These are phyloP conservation scores for Didymosphaeria variabile DNA, from an alignment of 2,329 filamentous ascomycete genomes.

Conservation along the genomic window DNA sequence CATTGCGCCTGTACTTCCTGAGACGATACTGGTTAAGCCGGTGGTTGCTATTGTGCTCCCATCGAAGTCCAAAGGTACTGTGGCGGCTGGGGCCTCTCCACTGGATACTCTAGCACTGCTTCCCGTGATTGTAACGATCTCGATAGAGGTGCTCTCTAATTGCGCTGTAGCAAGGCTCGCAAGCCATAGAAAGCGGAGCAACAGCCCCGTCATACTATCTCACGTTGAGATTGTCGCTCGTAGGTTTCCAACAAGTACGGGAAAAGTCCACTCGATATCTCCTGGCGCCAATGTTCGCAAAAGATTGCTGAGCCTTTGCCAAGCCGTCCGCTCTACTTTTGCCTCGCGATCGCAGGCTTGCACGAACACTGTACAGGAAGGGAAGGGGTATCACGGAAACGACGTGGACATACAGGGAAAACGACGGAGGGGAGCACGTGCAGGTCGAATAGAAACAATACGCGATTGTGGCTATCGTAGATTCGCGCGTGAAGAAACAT, in stretches of 20 bases:
- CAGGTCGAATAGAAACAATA: not conserved
- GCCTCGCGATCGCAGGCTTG: too few species aligned
- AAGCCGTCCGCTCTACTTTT: not conserved
- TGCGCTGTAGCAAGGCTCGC: constrained; percentile 35
- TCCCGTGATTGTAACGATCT: constrained; percentile 38
- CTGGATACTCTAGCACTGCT: constrained; percentile 25
- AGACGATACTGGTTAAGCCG: constrained; percentile 18
- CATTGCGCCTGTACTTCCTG: constrained; percentile 25
- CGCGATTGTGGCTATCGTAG: constrained; percentile 17
- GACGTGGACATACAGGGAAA: not conserved
- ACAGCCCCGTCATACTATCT: constrained; percentile 33
- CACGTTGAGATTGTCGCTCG: not conserved
- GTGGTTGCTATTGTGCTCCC: constrained; percentile 37
- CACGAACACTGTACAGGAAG: not conserved
- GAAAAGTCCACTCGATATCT: not conserved
- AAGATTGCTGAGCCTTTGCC: not conserved
- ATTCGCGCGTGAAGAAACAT: constrained; percentile 18
- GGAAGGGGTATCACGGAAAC: not conserved
- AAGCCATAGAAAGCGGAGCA: constrained; percentile 36
- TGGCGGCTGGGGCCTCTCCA: constrained; percentile 32
- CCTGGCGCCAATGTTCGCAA: not conserved
- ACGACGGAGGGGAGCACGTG: not conserved
- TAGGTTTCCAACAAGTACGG: not conserved
- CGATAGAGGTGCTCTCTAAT: constrained; percentile 27
- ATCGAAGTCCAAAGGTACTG: constrained; percentile 39